A percentile compares a stretch with the other conserved stretches of the same genome.
Evolutionary conservation across 2,329 filamentous ascomycete genomes (phyloP).

Genomic region (Zalaria sp.): DNA sequence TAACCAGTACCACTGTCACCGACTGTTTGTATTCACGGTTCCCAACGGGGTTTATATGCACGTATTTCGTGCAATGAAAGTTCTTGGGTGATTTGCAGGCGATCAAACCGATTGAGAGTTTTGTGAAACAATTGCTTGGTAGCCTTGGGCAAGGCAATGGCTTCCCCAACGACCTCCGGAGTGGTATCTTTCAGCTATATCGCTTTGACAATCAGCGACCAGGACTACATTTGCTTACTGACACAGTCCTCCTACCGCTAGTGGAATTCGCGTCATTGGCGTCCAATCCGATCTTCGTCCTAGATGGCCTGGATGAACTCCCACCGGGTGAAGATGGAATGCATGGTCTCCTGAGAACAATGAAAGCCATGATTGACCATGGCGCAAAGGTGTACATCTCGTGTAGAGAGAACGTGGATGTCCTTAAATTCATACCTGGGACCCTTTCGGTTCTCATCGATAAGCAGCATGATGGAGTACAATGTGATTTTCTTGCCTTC

Average conservation of each 20-base stretch:
- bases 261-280: not conserved
- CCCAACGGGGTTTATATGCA: no score
- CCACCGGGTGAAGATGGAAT: not conserved
- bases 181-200: no score
- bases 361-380: not conserved
- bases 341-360: no score
- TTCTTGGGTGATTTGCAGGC: no score
- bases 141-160: no score
- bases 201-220: not conserved
- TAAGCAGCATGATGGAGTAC: not conserved
- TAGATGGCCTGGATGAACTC: slow-evolving; percentile 5
- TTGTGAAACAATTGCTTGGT: no score
- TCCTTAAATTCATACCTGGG: not conserved
- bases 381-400: not conserved
- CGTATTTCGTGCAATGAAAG: no score
- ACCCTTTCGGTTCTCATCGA: not conserved
- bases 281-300: slow-evolving; percentile 1
- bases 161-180: no score
- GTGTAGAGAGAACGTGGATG: not conserved
- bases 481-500: not conserved
- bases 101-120: no score
- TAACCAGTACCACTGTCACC: no score
- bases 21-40: no score
- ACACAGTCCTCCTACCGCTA: not conserved
- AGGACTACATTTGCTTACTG: not conserved